These are phyloP conservation scores for Rhynchosporium graminicola DNA, from an alignment of 2,329 filamentous ascomycete species.

Conservation along the genomic window DNA sequence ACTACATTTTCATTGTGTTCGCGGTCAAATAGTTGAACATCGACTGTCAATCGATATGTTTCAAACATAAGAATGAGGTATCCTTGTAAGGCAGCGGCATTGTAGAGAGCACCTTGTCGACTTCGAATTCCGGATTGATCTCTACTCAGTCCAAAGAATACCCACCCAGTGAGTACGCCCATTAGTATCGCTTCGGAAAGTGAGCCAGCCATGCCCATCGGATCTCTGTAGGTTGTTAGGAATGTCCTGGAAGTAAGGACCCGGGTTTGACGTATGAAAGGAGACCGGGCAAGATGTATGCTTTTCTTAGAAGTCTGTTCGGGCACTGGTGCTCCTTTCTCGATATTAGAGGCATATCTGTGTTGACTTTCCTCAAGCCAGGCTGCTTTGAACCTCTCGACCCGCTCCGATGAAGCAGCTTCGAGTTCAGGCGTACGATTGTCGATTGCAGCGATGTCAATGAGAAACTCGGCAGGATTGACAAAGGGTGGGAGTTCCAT, in stretches of 20 bases:
- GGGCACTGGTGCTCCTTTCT: conserved; percentile 17
- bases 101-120: conserved; percentile 72
- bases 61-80: conserved; percentile 78
- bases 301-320: neutral
- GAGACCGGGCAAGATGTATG: conserved; percentile 46
- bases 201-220: conserved; percentile 71
- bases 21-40: conserved; percentile 75
- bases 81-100: conserved; percentile 69
- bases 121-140: conserved; percentile 73
- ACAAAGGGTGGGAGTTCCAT: conserved; percentile 68
- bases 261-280: conserved; percentile 61
- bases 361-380: conserved; percentile 52
- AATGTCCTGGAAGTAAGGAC: conserved; percentile 71
- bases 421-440: conserved; percentile 70
- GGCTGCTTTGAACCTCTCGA: conserved; percentile 59
- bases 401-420: conserved; percentile 56
- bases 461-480: conserved; percentile 75
- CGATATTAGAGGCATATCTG: conserved; percentile 26
- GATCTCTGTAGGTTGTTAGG: conserved; percentile 73
- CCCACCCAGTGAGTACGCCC: conserved; percentile 71
- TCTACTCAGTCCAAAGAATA: conserved; percentile 66
- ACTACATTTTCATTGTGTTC: conserved; percentile 74
- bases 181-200: conserved; percentile 70
- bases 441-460: conserved; percentile 74
- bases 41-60: conserved; percentile 71